Evolutionary conservation across 352 stramenopile genomes (phyloP), one percentile per base, ranked within the genome.

Genomic region (Pythium rhizo-oryzae): DNA sequence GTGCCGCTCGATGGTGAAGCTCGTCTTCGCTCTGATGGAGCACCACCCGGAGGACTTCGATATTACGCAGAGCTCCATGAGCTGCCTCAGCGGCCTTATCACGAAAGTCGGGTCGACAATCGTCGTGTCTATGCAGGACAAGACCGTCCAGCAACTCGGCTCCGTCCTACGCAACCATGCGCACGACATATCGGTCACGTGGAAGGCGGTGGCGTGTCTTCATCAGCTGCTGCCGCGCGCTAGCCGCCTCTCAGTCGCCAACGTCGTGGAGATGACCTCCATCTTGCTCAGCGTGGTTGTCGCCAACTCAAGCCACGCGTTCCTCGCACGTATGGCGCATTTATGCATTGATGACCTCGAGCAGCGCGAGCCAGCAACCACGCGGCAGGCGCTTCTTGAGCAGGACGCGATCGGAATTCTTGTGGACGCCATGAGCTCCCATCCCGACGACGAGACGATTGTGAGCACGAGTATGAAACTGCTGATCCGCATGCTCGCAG

Each of bases 11-110:
- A 28, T 75, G 30, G 13, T 67, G 3, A 24, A 62, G 30, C 33
- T 70, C 12, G 12, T 67, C 19, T 49, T 62, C 11, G 33, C 49
- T 19, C 44, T 75, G 19, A 52, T 75, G 55, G 23, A 57, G 8
- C 33, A 65, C 9, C 50, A 70, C n/a, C 46, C 64, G 18, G 62
- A 75, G 21, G 68, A 75, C 28, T 59, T 58, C 25, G 68, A 70
- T 37, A 55, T 75, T n/a, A 67, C 59, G 11, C 62, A 64, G 15
- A 70, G 62, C 46, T 63, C 49, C n/a, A 59, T 67, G 25, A 39
- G 37, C 21, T 59, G 53, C 18, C 62, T 75, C 11, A 59, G 30
- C 9, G 41, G 8, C 8, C 47, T 74, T 3, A 49, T 74, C 6
- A 50, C 59, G 16, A 58, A 53, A 3, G 46, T 59, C 21, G 23